phyloP scores from a whole-genome alignment of 2,329 filamentous ascomycete genomes.

The Fusarium pseudonygamai region DNA sequence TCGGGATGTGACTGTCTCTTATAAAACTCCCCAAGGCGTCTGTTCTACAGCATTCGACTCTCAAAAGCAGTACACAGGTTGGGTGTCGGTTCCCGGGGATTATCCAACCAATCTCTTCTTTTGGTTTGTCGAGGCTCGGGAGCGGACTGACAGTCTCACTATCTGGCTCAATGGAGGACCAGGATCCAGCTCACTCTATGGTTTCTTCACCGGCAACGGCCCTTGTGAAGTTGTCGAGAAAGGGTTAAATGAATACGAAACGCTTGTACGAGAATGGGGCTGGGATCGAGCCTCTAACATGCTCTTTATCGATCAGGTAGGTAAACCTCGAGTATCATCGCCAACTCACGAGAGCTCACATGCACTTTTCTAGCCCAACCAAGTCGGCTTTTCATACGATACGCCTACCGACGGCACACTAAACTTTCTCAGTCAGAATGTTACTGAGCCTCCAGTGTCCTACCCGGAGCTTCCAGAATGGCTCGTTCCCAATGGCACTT shows the following conservation, averaged over 20 bases:
- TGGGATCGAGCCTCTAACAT: conserved; percentile 68
- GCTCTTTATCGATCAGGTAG: conserved; percentile 66
- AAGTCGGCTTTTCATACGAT: conserved; percentile 76
- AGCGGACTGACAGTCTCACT: conserved; percentile 55
- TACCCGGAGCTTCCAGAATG: conserved; percentile 38
- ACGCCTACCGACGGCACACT: conserved; percentile 68
- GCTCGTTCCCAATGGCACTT: conserved; percentile 70
- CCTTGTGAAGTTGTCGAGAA: conserved; percentile 61
- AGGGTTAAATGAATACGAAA: conserved; percentile 60
- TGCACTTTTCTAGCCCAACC: conserved; percentile 65
- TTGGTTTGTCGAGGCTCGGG: conserved; percentile 59
- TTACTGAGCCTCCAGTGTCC: conserved; percentile 43
- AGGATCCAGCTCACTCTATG: conserved; percentile 71
- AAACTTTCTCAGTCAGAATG: conserved; percentile 54
- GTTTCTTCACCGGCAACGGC: conserved; percentile 70
- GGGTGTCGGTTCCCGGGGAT: conserved; percentile 68
- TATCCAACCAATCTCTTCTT: conserved; percentile 63
- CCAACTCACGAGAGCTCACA: conserved; percentile 7
- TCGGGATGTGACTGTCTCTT: conserved; percentile 71
- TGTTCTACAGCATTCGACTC: conserved; percentile 71
- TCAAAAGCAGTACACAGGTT: conserved; percentile 77
- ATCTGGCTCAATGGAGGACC: conserved; percentile 76
- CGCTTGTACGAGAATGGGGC: conserved; percentile 68
- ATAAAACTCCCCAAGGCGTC: conserved; percentile 68
- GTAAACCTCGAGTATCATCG: conserved; percentile 21